Percentiles rank a stretch among this genome's conserved stretches.
phyloP scores from a whole-genome alignment of 345 rosid genomes.

The Cochlearia excelsa region DNA sequence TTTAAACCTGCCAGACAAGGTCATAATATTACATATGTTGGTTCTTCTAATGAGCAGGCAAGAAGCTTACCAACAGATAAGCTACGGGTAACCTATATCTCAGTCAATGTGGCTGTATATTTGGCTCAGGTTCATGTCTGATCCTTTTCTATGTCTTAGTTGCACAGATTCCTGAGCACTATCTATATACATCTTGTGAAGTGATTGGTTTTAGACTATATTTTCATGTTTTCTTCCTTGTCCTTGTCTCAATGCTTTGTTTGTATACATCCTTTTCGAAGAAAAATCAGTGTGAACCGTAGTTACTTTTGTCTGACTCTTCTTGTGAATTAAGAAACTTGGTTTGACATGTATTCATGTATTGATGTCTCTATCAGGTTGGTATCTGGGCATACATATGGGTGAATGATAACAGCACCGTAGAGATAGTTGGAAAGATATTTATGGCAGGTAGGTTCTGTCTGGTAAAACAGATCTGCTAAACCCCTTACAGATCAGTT shows the following conservation, averaged over 20 bases:
- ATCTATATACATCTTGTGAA: too few relatives aligned
- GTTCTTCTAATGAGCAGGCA: conserved; percentile 53
- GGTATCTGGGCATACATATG: conserved; percentile 86
- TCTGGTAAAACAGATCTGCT: conserved; percentile 20
- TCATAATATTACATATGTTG: conserved; percentile 20
- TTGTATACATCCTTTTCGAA: too few relatives aligned
- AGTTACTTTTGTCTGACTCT: too few relatives aligned
- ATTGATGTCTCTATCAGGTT: conserved; percentile 48
- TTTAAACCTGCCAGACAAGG: background rate
- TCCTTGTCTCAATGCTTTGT: too few relatives aligned
- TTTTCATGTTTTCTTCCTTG: too few relatives aligned
- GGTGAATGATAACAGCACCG: conserved; percentile 68
- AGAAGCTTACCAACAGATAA: conserved; percentile 93
- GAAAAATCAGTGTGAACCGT: too few relatives aligned
- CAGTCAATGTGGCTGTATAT: conserved; percentile 62
- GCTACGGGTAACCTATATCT: conserved; percentile 60
- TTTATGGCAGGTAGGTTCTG: conserved; percentile 72
- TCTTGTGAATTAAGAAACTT: background rate
- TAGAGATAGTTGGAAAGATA: conserved; percentile 74
- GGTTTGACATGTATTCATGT: background rate
- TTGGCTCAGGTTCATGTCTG: conserved; percentile 62
- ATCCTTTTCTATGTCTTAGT: background rate
- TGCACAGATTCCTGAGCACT: too few relatives aligned
- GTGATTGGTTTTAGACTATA: too few relatives aligned
- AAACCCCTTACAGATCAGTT: background rate